Conservation (phyloP, 805 yeast genomes). For the Jamesozyma spencerorum region DNA sequence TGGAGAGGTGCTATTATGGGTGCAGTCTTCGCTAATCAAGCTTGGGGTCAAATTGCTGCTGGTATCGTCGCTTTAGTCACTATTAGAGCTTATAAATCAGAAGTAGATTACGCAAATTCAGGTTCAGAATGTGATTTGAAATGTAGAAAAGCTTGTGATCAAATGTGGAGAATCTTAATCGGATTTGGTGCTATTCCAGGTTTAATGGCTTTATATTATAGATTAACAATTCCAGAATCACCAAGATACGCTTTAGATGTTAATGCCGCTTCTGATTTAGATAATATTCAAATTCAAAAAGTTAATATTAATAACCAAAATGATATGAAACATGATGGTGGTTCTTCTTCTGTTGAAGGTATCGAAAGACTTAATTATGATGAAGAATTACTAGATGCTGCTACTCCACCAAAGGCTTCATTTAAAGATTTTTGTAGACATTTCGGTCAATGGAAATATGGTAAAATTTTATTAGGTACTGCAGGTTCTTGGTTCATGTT, state of each 20-base stretch:
- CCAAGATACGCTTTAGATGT: slow-evolving; percentile 86
- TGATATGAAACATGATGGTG: slow-evolving; percentile 24
- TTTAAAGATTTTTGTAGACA: slow-evolving; percentile 61
- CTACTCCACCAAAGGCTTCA: slow-evolving; percentile 71
- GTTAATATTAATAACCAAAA: slow-evolving; percentile 24
- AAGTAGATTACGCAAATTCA: slow-evolving; percentile 43
- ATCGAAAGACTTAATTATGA: neutral
- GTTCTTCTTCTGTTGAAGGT: slow-evolving; percentile 38
- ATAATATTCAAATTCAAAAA: neutral
- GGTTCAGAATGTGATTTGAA: slow-evolving; percentile 52
- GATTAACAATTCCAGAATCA: slow-evolving; percentile 90
- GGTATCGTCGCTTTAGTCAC: slow-evolving; percentile 74
- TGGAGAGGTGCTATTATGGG: slow-evolving; percentile 99
- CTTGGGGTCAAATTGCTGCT: slow-evolving; percentile 87
- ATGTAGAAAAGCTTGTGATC: slow-evolving; percentile 76
- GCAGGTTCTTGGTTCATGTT: slow-evolving; percentile 87
- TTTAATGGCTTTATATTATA: slow-evolving; percentile 70
- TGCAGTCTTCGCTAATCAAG: slow-evolving; percentile 94
- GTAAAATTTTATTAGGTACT: slow-evolving; percentile 76
- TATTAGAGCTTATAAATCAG: slow-evolving; percentile 67
- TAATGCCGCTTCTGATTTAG: slow-evolving; percentile 27
- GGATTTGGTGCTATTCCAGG: slow-evolving; percentile 93
- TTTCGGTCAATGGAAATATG: slow-evolving; percentile 79
- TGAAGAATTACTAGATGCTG: neutral
- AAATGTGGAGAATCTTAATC: slow-evolving; percentile 87